Base-by-base conservation (phyloP, 2,329 filamentous ascomycete genomes). In the Tricladium varicosporioides region DNA sequence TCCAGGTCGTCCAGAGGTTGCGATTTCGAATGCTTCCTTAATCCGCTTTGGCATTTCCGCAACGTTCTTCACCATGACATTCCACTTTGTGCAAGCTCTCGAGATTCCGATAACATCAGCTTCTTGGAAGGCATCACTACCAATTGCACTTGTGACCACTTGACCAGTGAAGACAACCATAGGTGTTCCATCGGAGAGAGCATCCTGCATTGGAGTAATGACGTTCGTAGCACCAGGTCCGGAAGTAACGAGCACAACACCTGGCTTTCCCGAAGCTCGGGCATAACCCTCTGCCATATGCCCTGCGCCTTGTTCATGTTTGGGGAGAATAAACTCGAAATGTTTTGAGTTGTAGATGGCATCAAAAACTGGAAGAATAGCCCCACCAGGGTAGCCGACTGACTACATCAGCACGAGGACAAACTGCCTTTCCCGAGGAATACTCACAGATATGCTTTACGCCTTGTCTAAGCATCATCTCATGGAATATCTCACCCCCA, bases 281-380 rank as follows among this genome's bases (percentile, higher is more conserved):
- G 94, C 94, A 73, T 97, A 97, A 53, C 94, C 94, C 76, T 97
- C 88, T 14, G 94, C 94, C 94, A 97, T 99, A 77, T 99, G 94
- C 63, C 94, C 94, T 57, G 94, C 94, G 65, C 94, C 94, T 77
- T 99, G 94, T 78, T 97, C 94, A 76, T 99, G 94, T 75, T 90
- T 86, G 31, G 94, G 94, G 8, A 97, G 85, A 73, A 97, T 86
- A 71, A 99, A 97, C 61, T 97, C 87, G 78, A 97, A 96, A 76
- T 97, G 89, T 78, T 89, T 86, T 57, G 93, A 97, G 79, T 97
- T 96, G 83, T 96, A 96, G 72, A 99, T 97, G 70, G 94, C 94
- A 74, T 99, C 94, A 78, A 97, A 97, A 45, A 97, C 93, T 68
- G 94, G 94, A 36, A 97, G 86, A 76, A 97, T 97, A 64, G 94